Evolutionary conservation across 768 basidiomycete species (phyloP).

Genomic region (Tulasnella sp.): DNA sequence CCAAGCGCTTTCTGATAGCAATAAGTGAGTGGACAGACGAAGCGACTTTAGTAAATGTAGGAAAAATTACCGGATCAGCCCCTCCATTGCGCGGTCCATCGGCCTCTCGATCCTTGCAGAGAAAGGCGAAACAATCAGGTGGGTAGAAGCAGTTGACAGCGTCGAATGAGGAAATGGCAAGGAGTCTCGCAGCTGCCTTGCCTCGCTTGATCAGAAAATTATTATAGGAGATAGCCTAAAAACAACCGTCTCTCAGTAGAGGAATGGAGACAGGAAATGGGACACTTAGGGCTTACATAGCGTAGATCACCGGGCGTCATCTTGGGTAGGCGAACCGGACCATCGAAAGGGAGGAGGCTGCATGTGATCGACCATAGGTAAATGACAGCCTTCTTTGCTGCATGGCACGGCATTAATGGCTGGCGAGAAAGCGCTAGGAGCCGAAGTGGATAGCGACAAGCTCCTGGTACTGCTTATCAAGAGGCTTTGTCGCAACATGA

Average conservation of each 20-base stretch:
- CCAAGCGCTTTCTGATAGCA: background rate
- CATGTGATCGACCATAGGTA: background rate
- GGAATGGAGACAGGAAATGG: no score
- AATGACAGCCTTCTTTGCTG: background rate
- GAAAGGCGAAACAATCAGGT: background rate
- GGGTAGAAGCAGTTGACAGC: background rate
- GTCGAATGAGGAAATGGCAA: background rate
- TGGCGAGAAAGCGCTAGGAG: background rate
- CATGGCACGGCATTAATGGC: background rate
- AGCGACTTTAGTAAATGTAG: no score
- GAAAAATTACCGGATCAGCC: no score
- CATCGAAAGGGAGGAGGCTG: background rate
- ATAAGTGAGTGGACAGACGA: no score
- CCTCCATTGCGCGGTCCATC: no score
- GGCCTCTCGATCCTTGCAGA: background rate
- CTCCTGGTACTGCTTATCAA: background rate
- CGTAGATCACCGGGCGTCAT: background rate
- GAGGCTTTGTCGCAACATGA: background rate
- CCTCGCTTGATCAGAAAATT: background rate
- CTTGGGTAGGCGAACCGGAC: background rate
- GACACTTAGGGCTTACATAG: background rate
- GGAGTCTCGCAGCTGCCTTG: background rate
- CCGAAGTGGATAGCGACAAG: background rate
- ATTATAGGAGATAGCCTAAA: background rate
- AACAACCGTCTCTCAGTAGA: no score